Evolutionary conservation across 345 rosid genomes (phyloP), one percentile per base, ranked within the genome.

Genomic region (Linum usitatissimum): DNA sequence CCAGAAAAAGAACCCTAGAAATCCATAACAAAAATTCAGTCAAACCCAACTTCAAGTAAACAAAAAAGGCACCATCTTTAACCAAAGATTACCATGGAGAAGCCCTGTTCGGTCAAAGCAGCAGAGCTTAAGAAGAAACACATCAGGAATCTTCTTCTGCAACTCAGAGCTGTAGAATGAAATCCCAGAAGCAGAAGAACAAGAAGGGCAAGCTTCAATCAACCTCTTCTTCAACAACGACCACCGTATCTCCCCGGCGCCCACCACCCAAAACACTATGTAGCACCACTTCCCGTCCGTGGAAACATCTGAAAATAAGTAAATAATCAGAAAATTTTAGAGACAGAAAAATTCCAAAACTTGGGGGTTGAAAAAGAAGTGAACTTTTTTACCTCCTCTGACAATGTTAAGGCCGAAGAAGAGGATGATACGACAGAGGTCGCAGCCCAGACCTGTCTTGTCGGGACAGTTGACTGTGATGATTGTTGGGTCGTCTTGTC

Each of bases 211-310:
- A 45, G 70, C 94, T 42, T 63, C 97, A 18, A 79, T 60, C 60
- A 92, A 78, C 70, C 97, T 92, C 81, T 74, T 81, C 86, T 90
- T 87, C 83, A 93, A 73, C 36, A 93, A 70, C 71, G 68, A 56
- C 99, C 99, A 92, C 76, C 94, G 86, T 40, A 91, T 80, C 18
- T 71, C 66, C 34, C 84, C 73, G 30, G 78, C 78, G n/a, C 94
- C 88, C 34, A 75, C 72, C 68, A 92, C 99, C 97, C 96, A 92
- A 62, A 92, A 84, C 66, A 92, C 86, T 75, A 92, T 17, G 78
- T 79, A 92, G 66, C 99, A 92, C 99, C 99, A 92, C 75, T 82
- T 92, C 18, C 99, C 99, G 63, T 92, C 99, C 55, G 99, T 92
- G 0, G 94, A 80, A 30, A 89, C 68, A 84, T 92, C 99, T 92